Evolutionary conservation across 371 early-diverging fungal genomes (phyloP).

Genomic region (Mucor sp.): DNA sequence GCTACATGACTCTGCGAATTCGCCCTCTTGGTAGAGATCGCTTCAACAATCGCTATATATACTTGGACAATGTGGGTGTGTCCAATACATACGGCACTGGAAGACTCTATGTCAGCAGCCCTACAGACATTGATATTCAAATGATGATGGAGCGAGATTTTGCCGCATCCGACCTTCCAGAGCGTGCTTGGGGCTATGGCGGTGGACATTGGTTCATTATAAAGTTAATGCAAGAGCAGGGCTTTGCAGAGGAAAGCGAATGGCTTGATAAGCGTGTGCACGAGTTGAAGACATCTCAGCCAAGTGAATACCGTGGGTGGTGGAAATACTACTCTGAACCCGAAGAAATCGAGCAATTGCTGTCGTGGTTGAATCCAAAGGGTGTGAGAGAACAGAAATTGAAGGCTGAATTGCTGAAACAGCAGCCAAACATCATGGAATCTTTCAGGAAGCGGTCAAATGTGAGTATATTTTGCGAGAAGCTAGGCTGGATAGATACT

Average conservation of each 20-base stretch:
- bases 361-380: conserved; percentile 52
- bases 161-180: conserved; percentile 15
- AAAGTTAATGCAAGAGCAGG: conserved; percentile 47
- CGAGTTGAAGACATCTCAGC: conserved; percentile 8
- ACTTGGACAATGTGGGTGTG: conserved; percentile 76
- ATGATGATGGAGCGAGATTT: conserved; percentile 46
- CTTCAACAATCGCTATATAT: conserved; percentile 85
- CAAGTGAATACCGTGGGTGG: conserved; percentile 32
- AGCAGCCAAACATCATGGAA: conserved; percentile 36
- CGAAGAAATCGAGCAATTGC: conserved; percentile 49
- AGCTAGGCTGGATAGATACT: no score
- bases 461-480: conserved; percentile 13
- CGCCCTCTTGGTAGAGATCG: conserved; percentile 81
- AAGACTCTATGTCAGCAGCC: conserved; percentile 65
- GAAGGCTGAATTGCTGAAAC: conserved; percentile 38
- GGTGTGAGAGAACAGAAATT: conserved; percentile 47
- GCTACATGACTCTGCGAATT: conserved; percentile 66
- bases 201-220: conserved; percentile 43
- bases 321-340: conserved; percentile 54
- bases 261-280: conserved; percentile 42
- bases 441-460: conserved; percentile 43
- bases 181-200: conserved; percentile 44
- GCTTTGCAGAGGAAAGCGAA: conserved; percentile 38
- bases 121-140: conserved; percentile 55
- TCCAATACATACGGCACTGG: conserved; percentile 63